Evolutionary conservation across 1,284 basidiomycete genomes (phyloP).

Genomic region (Sporisorium graminicola): DNA sequence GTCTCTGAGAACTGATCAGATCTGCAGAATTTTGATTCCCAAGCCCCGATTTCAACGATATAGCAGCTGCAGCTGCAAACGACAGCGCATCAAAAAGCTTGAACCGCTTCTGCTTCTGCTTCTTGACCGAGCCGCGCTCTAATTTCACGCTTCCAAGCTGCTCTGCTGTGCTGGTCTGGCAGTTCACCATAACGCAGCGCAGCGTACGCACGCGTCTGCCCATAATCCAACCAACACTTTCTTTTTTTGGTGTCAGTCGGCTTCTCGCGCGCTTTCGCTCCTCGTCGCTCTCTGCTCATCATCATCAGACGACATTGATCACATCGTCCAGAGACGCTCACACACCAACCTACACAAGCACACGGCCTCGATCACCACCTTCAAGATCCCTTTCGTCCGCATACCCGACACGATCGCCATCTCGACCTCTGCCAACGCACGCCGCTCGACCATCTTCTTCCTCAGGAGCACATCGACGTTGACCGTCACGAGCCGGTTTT

Average conservation of each 20-base stretch:
- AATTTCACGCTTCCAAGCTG: too few relatives aligned
- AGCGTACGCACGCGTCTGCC: constrained; percentile 1
- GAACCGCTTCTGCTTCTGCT: too few relatives aligned
- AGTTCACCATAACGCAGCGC: not conserved
- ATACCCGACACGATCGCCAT: not conserved
- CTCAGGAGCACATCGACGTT: not conserved
- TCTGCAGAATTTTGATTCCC: not conserved
- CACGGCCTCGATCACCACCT: too few relatives aligned
- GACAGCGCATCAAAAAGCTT: constrained; percentile 16
- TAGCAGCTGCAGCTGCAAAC: not conserved
- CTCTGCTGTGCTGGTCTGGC: too few relatives aligned
- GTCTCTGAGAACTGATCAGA: constrained; percentile 2
- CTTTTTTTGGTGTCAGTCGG: too few relatives aligned
- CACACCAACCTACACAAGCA: constrained; percentile 24
- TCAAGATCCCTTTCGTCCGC: not conserved
- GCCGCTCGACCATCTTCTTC: not conserved
- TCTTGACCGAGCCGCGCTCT: constrained; percentile 1
- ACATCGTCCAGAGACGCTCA: too few relatives aligned
- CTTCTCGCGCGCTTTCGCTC: too few relatives aligned
- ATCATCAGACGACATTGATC: too few relatives aligned
- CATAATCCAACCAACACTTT: too few relatives aligned
- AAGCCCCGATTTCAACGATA: not conserved
- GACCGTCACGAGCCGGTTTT: not conserved
- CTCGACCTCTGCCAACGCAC: not conserved
- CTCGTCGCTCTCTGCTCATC: too few relatives aligned